Conservation (phyloP, 202 grass and related monocot species). For the Setaria viridis region DNA sequence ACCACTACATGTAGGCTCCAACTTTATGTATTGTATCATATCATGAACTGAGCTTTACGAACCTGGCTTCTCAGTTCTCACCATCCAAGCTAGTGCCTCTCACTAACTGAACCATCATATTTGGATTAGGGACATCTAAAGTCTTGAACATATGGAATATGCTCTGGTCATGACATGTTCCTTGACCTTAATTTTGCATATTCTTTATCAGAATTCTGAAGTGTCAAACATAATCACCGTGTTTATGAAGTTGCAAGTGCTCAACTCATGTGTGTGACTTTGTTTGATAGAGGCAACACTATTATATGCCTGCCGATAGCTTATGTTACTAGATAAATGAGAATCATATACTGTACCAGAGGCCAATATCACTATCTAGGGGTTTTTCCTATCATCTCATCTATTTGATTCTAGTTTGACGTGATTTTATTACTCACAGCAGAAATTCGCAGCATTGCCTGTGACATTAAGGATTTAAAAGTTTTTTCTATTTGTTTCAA, state of each 20-base stretch:
- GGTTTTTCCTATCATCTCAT: conserved; percentile 3
- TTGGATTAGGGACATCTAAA: not conserved
- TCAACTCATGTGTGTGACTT: not conserved
- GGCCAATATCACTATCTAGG: not conserved
- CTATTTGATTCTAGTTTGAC: not conserved
- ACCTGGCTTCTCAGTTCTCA: conserved; percentile 14
- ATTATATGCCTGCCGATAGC: not conserved
- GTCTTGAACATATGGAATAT: conserved; percentile 6
- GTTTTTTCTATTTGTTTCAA: not conserved
- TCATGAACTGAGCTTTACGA: conserved; percentile 31
- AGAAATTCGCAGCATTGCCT: not conserved
- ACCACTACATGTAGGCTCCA: conserved; percentile 18
- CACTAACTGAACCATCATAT: not conserved
- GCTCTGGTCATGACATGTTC: conserved; percentile 1
- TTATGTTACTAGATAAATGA: not conserved
- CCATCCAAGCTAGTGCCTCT: not conserved
- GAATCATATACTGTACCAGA: not conserved
- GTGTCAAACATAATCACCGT: not conserved
- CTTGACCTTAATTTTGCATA: not conserved
- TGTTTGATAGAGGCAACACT: not conserved
- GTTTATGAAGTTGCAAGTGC: conserved; percentile 13
- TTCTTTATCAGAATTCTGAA: not conserved
- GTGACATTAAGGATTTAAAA: not conserved
- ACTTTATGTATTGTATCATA: conserved; percentile 21
- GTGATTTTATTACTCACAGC: not conserved